Percentiles rank a stretch among this genome's conserved stretches.
phyloP scores from a whole-genome alignment of 2,329 filamentous ascomycete species.

The Exophiala oligosperma region DNA sequence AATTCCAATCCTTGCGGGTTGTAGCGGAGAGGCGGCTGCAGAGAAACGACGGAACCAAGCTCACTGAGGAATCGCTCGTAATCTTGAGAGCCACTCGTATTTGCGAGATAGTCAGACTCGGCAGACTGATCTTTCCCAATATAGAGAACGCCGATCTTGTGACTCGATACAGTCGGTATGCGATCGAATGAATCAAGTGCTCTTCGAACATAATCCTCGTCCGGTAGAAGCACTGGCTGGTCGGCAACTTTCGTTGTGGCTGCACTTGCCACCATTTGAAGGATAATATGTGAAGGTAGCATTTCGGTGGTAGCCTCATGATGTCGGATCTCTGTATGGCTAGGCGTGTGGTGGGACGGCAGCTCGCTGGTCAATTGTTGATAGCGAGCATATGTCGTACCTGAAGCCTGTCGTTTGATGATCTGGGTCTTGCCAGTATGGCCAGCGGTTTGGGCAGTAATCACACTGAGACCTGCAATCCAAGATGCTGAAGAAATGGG shows the following conservation, averaged over 20 bases:
- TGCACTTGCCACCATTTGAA: slow-evolving; percentile 45
- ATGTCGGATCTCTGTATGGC: slow-evolving; percentile 40
- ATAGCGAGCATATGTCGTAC: slow-evolving; percentile 50
- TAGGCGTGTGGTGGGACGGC: slow-evolving; percentile 46
- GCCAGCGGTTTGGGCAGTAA: slow-evolving; percentile 51
- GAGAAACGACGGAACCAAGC: slow-evolving; percentile 75
- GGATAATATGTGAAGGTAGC: slow-evolving; percentile 47
- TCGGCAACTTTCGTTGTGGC: slow-evolving; percentile 49
- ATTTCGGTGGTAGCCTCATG: slow-evolving; percentile 39
- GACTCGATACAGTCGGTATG: slow-evolving; percentile 85
- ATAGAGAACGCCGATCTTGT: slow-evolving; percentile 94
- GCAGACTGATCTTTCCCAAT: slow-evolving; percentile 81
- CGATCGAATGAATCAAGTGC: slow-evolving; percentile 81
- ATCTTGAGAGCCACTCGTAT: slow-evolving; percentile 80
- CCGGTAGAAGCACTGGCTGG: slow-evolving; percentile 74
- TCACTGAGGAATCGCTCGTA: slow-evolving; percentile 83
- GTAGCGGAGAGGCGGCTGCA: slow-evolving; percentile 75
- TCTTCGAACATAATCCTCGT: slow-evolving; percentile 67
- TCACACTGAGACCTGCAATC: slow-evolving; percentile 53
- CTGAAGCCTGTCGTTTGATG: slow-evolving; percentile 52
- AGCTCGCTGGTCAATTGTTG: slow-evolving; percentile 48
- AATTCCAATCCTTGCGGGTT: slow-evolving; percentile 91
- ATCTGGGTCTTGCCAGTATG: slow-evolving; percentile 50
- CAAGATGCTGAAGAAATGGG: slow-evolving; percentile 48
- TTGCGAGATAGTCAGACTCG: slow-evolving; percentile 82